phyloP scores from a whole-genome alignment of 306 rosid species.

The Trifolium subterraneum region DNA sequence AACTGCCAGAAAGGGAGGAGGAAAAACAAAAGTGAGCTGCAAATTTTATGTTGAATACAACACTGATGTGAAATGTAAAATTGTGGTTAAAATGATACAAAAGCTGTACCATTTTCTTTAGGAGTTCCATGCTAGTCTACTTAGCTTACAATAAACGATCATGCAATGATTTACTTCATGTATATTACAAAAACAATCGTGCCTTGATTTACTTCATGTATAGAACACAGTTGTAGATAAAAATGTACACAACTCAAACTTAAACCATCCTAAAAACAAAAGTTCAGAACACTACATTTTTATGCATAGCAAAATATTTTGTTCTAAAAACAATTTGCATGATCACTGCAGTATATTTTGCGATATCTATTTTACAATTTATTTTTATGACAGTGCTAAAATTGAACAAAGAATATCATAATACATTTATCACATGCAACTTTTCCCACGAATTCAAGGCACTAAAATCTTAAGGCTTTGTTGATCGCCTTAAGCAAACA shows the following conservation, averaged over 20 bases:
- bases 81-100: slow-evolving; percentile 1
- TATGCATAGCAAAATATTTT: slow-evolving; percentile 4
- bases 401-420: slow-evolving; percentile 16
- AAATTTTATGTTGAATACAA: slow-evolving; percentile 4
- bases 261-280: background rate
- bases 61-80: background rate
- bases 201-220: background rate
- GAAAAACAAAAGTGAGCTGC: background rate
- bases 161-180: background rate
- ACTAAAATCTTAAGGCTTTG: slow-evolving; percentile 3
- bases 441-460: slow-evolving; percentile 7
- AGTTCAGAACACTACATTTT: background rate
- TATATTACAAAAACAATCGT: background rate
- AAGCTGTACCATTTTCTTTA: background rate
- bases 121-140: background rate
- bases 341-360: background rate
- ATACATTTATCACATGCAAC: background rate
- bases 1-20: background rate
- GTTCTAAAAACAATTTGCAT: background rate
- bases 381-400: background rate
- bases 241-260: background rate
- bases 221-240: background rate
- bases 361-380: background rate
- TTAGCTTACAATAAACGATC: background rate
- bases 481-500: slow-evolving; percentile 30